Base-by-base conservation (phyloP, 768 basidiomycete genomes). In the Pleurotus citrinopileatus region DNA sequence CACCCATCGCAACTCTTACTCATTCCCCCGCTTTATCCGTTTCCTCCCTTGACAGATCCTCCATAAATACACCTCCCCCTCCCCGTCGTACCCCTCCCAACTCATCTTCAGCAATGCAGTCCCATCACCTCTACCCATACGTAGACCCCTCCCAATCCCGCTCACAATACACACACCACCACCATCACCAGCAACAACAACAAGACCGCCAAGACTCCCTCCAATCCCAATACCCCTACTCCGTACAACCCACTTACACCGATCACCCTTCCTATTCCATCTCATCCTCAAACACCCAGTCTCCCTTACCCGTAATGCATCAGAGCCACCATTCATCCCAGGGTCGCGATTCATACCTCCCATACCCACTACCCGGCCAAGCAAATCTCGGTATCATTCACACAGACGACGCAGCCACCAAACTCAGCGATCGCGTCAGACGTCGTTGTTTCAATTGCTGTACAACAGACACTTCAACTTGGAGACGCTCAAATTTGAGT, bases 361-460 rank as follows among this genome's bases (percentile, higher is more conserved):
- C 69, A 17, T 69, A 71, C 56, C 66, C 71, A 4, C 57, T 70
- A 32, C 66, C 70, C 0, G 68, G 68, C 7, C 70, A 70, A 52
- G 57, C 64, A 12, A 66, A 65, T 2, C 61, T 67, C 4, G 60
- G 66, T 2, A 68, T 75, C 51, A 67, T 75, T 10, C 74, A 85
- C 68, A 91, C 89, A 0, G 87, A 89, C 66, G 89, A 91, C 59
- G 89, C 89, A 0, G 80, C 87, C 1, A 90, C 88, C 0, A 91
- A 91, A 69, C 74, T 91, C 53, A 86, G 82, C 63, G 87, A 90
- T 64, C 78, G 87, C 36, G 85, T 91, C 45, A 78, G 89, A 23
- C 70, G 89, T 32, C 73, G 88, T 43, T 91, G 89, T 68, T 91
- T 87, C 78, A 91, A 91, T 65, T 91, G 89, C 67, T 85, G 86